Percentiles rank a stretch among this genome's conserved stretches.
Evolutionary conservation across 2,329 filamentous ascomycete species (phyloP).

Genomic region (Lecanoromycetidae sp.): DNA sequence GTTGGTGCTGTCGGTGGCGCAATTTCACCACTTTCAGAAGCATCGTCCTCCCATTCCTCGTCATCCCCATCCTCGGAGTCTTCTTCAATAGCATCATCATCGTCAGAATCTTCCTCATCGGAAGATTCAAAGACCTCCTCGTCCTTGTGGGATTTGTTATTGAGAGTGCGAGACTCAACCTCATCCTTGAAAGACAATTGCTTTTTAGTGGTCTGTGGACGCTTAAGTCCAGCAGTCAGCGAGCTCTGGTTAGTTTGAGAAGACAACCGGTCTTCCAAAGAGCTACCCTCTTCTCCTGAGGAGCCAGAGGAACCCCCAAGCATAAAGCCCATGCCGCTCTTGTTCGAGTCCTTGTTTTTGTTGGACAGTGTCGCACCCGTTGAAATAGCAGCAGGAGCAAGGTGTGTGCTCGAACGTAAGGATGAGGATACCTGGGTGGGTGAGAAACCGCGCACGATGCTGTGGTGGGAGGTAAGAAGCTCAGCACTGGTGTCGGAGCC

Average conservation of each 20-base stretch:
- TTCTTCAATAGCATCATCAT: conserved; percentile 38
- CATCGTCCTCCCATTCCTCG: conserved; percentile 53
- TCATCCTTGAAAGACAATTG: conserved; percentile 71
- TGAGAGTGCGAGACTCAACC: conserved; percentile 55
- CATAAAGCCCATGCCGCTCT: conserved; percentile 53
- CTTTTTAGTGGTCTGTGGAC: conserved; percentile 49
- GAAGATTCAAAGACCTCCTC: conserved; percentile 42
- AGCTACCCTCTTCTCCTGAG: conserved; percentile 73
- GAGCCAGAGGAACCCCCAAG: conserved; percentile 45
- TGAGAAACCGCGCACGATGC: conserved; percentile 76
- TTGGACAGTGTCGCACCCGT: conserved; percentile 51
- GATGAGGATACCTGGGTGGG: conserved; percentile 61
- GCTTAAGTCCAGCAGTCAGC: conserved; percentile 41
- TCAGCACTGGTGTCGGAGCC: conserved; percentile 53
- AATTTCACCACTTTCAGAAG: conserved; percentile 65
- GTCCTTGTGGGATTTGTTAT: conserved; percentile 38
- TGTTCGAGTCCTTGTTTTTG: conserved; percentile 40
- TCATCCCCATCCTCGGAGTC: conserved; percentile 49
- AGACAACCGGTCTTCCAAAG: conserved; percentile 51
- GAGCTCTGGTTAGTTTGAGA: conserved; percentile 41
- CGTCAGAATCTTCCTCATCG: conserved; percentile 40
- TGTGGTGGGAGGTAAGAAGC: conserved; percentile 47
- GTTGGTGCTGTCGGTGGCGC: conserved; percentile 67
- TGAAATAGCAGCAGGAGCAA: conserved; percentile 38
- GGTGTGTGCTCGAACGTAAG: conserved; percentile 48